These are phyloP conservation scores for Boletus rex-veris DNA, from an alignment of 768 basidiomycete species.

Conservation along the genomic window DNA sequence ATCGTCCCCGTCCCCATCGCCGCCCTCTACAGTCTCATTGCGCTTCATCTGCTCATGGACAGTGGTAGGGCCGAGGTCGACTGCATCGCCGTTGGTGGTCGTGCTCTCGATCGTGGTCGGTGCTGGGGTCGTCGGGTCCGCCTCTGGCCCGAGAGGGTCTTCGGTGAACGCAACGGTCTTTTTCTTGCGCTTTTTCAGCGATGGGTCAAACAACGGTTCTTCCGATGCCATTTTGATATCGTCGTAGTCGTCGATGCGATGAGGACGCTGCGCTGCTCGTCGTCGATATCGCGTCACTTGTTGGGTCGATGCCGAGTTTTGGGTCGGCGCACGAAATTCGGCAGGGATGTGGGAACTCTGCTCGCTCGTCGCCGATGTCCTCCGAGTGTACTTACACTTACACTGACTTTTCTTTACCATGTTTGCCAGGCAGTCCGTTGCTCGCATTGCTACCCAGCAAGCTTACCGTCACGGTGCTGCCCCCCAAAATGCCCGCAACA, in stretches of 20 bases:
- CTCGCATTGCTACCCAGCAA: conserved; percentile 41
- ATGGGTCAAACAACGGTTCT: conserved; percentile 79
- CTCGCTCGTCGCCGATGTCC: conserved; percentile 34
- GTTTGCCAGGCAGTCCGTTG: conserved; percentile 49
- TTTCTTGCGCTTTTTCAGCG: conserved; percentile 85
- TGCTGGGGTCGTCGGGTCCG: conserved; percentile 76
- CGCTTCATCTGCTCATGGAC: conserved; percentile 71
- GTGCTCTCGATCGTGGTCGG: conserved; percentile 69
- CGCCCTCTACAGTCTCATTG: conserved; percentile 37
- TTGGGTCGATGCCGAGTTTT: conserved; percentile 25
- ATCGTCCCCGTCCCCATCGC: conserved; percentile 33
- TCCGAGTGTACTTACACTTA: conserved; percentile 15
- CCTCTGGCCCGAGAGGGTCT: conserved; percentile 77
- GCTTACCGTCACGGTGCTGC: conserved; percentile 36
- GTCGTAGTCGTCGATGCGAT: conserved; percentile 15
- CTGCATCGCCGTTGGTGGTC: conserved; percentile 65
- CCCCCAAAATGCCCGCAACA: conserved; percentile 64
- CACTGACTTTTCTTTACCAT: conserved; percentile 26
- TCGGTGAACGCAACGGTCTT: conserved; percentile 83
- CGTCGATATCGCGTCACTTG: conserved; percentile 9
- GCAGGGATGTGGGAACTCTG: conserved; percentile 22
- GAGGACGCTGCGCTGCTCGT: conserved; percentile 6
- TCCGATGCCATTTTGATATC: conserved; percentile 49
- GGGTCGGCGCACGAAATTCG: conserved; percentile 21
- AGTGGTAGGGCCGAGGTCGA: conserved; percentile 75